Evolutionary conservation across 2,329 filamentous ascomycete genomes (phyloP).

Genomic region (Diatrype stigma): DNA sequence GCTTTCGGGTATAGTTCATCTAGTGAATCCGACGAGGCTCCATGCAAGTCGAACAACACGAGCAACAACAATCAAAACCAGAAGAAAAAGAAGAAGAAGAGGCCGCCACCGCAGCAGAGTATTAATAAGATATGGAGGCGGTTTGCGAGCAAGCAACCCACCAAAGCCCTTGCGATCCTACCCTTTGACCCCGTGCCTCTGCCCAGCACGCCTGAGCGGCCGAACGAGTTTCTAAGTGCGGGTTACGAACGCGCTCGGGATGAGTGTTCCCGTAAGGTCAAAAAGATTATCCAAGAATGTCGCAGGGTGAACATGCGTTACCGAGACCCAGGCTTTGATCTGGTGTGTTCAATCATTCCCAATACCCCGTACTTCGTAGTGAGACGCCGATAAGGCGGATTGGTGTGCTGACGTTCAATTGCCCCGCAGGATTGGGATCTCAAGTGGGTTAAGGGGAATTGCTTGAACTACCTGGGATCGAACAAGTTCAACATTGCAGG

Average conservation of each 20-base stretch:
- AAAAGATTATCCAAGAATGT: slow-evolving; percentile 62
- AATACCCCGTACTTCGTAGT: too few species aligned
- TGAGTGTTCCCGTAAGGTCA: slow-evolving; percentile 59
- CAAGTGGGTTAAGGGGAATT: slow-evolving; percentile 57
- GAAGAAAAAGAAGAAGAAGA: slow-evolving; percentile 55
- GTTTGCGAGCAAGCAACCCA: slow-evolving; percentile 57
- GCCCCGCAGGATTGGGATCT: slow-evolving; percentile 58
- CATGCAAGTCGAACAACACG: slow-evolving; percentile 27
- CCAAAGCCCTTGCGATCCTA: slow-evolving; percentile 61
- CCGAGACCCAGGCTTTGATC: slow-evolving; percentile 58
- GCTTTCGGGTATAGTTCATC: slow-evolving; percentile 45
- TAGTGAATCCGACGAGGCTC: slow-evolving; percentile 43
- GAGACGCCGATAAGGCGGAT: too few species aligned
- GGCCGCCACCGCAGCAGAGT: slow-evolving; percentile 57
- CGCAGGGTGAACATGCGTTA: slow-evolving; percentile 75
- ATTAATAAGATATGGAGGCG: slow-evolving; percentile 65
- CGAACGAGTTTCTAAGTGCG: slow-evolving; percentile 56
- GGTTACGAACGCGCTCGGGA: slow-evolving; percentile 62
- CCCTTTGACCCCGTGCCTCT: slow-evolving; percentile 58
- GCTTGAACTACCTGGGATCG: slow-evolving; percentile 49
- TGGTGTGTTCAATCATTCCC: slow-evolving; percentile 46
- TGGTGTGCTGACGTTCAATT: slow-evolving; percentile 23
- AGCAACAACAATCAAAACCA: slow-evolving; percentile 34
- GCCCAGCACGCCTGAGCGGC: slow-evolving; percentile 45
- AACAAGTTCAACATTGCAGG: slow-evolving; percentile 47